These are phyloP conservation scores for Haematococcus sp. DNA, from an alignment of 139 green algal genomes.

Conservation along the genomic window DNA sequence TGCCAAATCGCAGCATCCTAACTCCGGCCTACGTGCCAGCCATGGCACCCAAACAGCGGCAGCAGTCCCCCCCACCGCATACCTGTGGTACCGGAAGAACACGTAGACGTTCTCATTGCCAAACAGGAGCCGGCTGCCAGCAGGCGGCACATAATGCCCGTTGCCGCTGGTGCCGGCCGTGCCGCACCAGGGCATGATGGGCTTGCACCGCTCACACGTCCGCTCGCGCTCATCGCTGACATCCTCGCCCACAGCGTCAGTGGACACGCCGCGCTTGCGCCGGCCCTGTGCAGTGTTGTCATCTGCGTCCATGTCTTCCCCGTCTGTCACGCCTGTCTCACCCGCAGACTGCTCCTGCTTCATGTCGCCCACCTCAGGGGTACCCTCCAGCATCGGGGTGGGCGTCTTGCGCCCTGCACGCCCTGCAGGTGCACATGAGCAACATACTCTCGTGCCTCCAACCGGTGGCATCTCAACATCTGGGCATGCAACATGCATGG, in stretches of 20 bases:
- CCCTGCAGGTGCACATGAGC: too few species aligned
- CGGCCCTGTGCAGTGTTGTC: not conserved
- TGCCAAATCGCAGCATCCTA: not conserved
- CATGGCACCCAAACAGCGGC: not conserved
- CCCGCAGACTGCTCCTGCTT: not conserved
- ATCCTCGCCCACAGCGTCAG: not conserved
- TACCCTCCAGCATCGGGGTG: not conserved
- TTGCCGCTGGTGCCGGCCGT: not conserved
- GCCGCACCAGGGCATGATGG: constrained; percentile 22
- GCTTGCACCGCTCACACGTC: constrained; percentile 21
- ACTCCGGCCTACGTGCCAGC: constrained; percentile 10
- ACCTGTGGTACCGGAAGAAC: constrained; percentile 69
- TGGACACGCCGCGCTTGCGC: not conserved
- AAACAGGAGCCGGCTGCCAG: constrained; percentile 64
- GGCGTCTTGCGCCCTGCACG: not conserved
- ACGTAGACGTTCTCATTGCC: constrained; percentile 92
- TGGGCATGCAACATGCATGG: too few species aligned
- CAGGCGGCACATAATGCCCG: not conserved
- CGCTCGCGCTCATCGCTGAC: not conserved
- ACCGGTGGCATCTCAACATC: too few species aligned
- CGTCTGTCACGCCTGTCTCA: not conserved
- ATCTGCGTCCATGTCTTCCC: constrained; percentile 10
- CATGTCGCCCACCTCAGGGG: not conserved
- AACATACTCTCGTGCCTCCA: too few species aligned
- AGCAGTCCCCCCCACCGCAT: not conserved